Evolutionary conservation across 768 basidiomycete genomes (phyloP).

Genomic region (Gloeostereum incarnatum): DNA sequence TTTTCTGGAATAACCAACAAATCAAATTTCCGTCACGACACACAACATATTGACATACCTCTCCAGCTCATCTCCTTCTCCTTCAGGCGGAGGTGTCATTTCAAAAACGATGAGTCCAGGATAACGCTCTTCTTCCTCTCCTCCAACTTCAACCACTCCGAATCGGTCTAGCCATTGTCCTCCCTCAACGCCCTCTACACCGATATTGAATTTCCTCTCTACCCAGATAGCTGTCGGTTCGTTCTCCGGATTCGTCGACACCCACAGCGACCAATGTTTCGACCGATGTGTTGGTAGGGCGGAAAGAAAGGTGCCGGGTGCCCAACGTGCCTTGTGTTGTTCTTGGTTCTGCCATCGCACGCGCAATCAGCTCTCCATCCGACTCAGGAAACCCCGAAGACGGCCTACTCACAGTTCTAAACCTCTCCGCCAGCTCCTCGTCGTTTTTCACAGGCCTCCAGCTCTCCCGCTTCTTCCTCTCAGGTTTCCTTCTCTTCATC

Average conservation of each 20-base stretch:
- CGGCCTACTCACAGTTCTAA: constrained; percentile 71
- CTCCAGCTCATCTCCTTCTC: constrained; percentile 56
- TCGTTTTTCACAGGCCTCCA: constrained; percentile 47
- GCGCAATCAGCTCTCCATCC: not conserved
- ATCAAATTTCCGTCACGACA: not conserved
- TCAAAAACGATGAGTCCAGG: constrained; percentile 75
- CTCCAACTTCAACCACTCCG: too few relatives aligned
- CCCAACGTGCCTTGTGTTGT: constrained; percentile 68
- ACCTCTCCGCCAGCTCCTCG: constrained; percentile 52
- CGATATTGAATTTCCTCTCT: constrained; percentile 67
- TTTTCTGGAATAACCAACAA: constrained; percentile 33
- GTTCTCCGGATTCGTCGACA: constrained; percentile 65
- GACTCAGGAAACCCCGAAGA: constrained; percentile 7
- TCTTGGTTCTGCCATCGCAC: constrained; percentile 47
- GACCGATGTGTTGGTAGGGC: constrained; percentile 30
- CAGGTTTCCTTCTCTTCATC: constrained; percentile 29
- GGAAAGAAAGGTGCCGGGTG: constrained; percentile 61
- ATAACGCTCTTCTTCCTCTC: constrained; percentile 20
- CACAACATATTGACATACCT: constrained; percentile 29
- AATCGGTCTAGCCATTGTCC: too few relatives aligned
- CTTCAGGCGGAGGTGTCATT: constrained; percentile 56
- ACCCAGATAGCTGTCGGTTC: constrained; percentile 78
- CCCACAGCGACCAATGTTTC: constrained; percentile 53
- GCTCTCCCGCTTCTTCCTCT: constrained; percentile 30
- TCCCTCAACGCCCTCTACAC: constrained; percentile 59